Evolutionary conservation across 805 yeast genomes (phyloP).

Genomic region (Metschnikowia cerradonensis): DNA sequence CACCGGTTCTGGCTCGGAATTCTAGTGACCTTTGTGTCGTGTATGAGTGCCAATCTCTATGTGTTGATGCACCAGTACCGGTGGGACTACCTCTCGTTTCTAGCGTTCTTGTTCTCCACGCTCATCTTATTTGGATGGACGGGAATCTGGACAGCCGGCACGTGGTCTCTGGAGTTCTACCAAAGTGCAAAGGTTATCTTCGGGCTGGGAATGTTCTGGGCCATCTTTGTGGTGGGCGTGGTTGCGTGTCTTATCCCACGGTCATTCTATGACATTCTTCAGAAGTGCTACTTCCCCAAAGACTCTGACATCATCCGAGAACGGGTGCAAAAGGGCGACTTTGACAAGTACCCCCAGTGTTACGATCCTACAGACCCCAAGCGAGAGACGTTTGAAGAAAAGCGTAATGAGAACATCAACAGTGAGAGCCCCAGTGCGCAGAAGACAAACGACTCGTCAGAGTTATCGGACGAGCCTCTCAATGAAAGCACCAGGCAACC

Average conservation of each 20-base stretch:
- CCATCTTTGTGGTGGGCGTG: constrained; percentile 60
- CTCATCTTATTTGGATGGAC: constrained; percentile 70
- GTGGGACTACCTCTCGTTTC: constrained; percentile 74
- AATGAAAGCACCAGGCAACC: constrained; percentile 2
- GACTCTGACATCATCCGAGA: constrained; percentile 76
- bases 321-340: constrained; percentile 63
- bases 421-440: not conserved
- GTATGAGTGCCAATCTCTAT: constrained; percentile 62
- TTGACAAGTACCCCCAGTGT: constrained; percentile 56
- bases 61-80: constrained; percentile 64
- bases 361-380: constrained; percentile 83
- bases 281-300: constrained; percentile 52
- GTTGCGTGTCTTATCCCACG: constrained; percentile 65
- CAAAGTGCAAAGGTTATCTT: constrained; percentile 54
- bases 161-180: constrained; percentile 54
- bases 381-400: constrained; percentile 33
- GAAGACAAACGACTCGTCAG: not conserved
- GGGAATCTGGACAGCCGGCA: constrained; percentile 67
- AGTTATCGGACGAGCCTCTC: not conserved
- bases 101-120: constrained; percentile 55
- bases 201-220: constrained; percentile 65
- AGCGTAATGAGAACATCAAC: not conserved
- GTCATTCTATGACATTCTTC: constrained; percentile 53
- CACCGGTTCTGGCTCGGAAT: constrained; percentile 75
- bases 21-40: constrained; percentile 62